Conservation (phyloP, 2,329 filamentous ascomycete genomes). For the Phyllosticta ampelicida region DNA sequence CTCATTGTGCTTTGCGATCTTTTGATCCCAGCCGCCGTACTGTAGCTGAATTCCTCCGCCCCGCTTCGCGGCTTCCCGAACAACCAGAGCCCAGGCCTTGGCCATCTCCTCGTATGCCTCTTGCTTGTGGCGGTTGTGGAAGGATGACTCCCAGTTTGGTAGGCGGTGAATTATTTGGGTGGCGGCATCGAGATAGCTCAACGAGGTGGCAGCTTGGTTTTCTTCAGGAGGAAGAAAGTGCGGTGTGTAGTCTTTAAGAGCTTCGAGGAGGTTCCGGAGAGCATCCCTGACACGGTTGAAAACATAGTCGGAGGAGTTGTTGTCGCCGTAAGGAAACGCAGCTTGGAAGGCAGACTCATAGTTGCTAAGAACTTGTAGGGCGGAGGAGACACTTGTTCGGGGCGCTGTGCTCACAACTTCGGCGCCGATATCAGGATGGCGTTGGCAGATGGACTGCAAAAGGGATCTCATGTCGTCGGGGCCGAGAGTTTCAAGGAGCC, state of each 20-base stretch:
- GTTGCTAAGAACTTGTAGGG: constrained; percentile 65
- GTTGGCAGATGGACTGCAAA: constrained; percentile 83
- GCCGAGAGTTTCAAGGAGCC: constrained; percentile 90
- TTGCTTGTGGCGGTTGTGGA: constrained; percentile 86
- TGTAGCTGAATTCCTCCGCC: constrained; percentile 84
- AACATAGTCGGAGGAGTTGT: constrained; percentile 79
- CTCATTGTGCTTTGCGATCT: constrained; percentile 76
- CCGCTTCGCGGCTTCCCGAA: constrained; percentile 81
- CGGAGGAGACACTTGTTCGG: constrained; percentile 72
- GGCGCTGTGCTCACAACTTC: constrained; percentile 79
- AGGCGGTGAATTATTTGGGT: constrained; percentile 84
- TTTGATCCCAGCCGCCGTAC: constrained; percentile 86
- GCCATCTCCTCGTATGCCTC: constrained; percentile 94
- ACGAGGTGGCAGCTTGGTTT: constrained; percentile 66
- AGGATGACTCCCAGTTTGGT: constrained; percentile 80
- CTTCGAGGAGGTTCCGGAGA: constrained; percentile 71
- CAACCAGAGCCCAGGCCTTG: constrained; percentile 83
- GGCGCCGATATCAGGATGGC: constrained; percentile 72
- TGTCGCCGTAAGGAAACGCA: constrained; percentile 76
- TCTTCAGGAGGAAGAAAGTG: constrained; percentile 92
- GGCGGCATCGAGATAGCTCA: constrained; percentile 79
- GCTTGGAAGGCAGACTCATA: constrained; percentile 71
- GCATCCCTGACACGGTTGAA: constrained; percentile 86
- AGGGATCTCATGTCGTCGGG: constrained; percentile 72
- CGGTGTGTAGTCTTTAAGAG: constrained; percentile 85